Evolutionary conservation across 768 basidiomycete species (phyloP).

Genomic region (Psilocybe azurescens): DNA sequence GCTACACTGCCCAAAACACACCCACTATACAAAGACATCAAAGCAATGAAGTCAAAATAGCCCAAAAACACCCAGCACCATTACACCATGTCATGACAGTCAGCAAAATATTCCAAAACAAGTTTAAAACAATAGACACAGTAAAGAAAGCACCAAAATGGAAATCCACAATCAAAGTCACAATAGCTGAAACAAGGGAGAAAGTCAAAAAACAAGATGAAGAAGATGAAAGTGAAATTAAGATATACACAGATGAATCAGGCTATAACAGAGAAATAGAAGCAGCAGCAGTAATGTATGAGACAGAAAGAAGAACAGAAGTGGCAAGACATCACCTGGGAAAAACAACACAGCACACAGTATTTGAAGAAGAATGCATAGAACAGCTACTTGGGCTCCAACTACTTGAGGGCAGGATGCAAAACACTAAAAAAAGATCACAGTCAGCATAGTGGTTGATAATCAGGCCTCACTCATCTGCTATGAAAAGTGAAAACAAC

Average conservation of each 20-base stretch:
- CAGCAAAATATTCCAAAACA: conserved; percentile 1
- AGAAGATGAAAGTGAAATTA: conserved; percentile 9
- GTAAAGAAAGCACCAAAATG: conserved; percentile 1
- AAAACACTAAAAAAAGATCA: background rate
- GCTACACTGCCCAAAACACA: conserved; percentile 23
- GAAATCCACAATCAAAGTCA: background rate
- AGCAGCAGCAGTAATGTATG: conserved; percentile 17
- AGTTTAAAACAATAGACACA: conserved; percentile 21
- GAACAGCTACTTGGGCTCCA: conserved; percentile 13
- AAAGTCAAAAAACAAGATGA: background rate
- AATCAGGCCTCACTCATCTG: conserved; percentile 14
- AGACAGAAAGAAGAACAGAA: background rate
- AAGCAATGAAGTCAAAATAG: background rate
- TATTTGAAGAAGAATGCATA: conserved; percentile 18
- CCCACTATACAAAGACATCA: conserved; percentile 17
- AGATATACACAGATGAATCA: conserved; percentile 24
- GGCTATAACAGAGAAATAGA: conserved; percentile 12
- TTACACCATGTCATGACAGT: conserved; percentile 26
- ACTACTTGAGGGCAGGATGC: background rate
- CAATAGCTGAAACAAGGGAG: background rate
- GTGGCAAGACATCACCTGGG: conserved; percentile 10
- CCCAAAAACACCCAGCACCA: conserved; percentile 22
- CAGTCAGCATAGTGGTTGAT: conserved; percentile 10
- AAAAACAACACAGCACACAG: conserved; percentile 3
- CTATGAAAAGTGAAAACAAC: background rate